These are phyloP conservation scores for Chamaecrista fasciculata DNA, from an alignment of 306 rosid genomes.

Conservation along the genomic window DNA sequence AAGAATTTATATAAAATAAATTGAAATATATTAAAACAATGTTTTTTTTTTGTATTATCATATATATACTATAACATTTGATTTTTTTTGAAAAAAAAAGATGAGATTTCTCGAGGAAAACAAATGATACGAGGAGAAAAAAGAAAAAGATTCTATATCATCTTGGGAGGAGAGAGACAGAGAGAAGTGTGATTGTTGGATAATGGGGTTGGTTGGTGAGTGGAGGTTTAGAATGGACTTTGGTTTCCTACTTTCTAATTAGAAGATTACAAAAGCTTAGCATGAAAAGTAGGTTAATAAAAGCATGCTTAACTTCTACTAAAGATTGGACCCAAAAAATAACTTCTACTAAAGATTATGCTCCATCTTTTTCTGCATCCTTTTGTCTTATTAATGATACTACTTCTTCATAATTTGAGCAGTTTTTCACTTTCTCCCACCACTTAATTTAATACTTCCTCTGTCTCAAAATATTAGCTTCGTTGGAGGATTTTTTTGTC, in stretches of 20 bases:
- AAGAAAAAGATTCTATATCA: neutral
- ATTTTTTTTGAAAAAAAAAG: too few relatives aligned
- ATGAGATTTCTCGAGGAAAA: too few relatives aligned
- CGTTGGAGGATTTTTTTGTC: too few relatives aligned
- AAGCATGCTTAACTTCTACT: conserved; percentile 31
- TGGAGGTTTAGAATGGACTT: neutral
- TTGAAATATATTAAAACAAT: too few relatives aligned
- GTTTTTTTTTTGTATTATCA: too few relatives aligned
- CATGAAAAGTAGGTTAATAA: conserved; percentile 33
- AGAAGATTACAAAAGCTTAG: conserved; percentile 35
- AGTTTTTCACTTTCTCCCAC: too few relatives aligned
- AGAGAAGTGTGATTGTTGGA: neutral
- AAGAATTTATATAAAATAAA: too few relatives aligned
- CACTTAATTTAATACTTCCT: neutral
- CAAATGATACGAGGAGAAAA: too few relatives aligned
- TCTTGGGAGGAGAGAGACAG: neutral
- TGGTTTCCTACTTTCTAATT: conserved; percentile 16
- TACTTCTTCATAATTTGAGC: neutral
- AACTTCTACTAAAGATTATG: conserved; percentile 23
- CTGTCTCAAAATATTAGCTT: too few relatives aligned
- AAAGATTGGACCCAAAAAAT: too few relatives aligned
- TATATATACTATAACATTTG: too few relatives aligned
- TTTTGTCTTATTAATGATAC: conserved; percentile 12
- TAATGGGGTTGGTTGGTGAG: neutral
- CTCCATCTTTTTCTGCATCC: neutral